phyloP scores from a whole-genome alignment of 1,139 yeast genomes.

The Saccharomyces hybrid region DNA sequence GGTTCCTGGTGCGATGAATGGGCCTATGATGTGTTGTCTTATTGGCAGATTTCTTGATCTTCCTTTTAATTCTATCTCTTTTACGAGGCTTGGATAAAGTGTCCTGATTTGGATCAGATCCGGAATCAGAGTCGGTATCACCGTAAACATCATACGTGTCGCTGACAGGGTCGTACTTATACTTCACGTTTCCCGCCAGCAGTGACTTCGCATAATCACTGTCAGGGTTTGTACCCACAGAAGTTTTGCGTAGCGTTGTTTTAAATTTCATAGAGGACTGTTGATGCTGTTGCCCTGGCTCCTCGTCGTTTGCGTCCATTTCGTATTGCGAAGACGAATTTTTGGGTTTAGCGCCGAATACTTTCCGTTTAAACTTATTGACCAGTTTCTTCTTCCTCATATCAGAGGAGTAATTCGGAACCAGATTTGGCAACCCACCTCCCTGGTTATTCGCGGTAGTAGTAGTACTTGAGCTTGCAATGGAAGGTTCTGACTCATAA shows the following conservation, averaged over 20 bases:
- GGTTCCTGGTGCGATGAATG: slow-evolving; percentile 4
- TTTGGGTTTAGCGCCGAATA: slow-evolving; percentile 10
- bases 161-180: slow-evolving; percentile 6
- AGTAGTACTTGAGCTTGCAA: not conserved
- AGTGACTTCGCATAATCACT: not conserved
- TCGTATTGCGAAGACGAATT: slow-evolving; percentile 4
- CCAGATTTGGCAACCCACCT: not conserved
- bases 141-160: not conserved
- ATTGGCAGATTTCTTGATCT: slow-evolving; percentile 2
- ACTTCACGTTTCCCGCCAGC: not conserved
- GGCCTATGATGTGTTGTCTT: slow-evolving; percentile 9
- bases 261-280: slow-evolving; percentile 11
- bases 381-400: slow-evolving; percentile 3
- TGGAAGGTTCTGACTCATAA: not conserved
- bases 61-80: slow-evolving; percentile 3
- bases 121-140: not conserved
- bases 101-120: not conserved
- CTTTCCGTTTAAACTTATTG: slow-evolving; percentile 3
- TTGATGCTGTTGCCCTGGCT: slow-evolving; percentile 12
- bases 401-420: not conserved
- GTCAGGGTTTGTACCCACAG: not conserved
- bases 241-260: slow-evolving; percentile 17
- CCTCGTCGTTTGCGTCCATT: not conserved
- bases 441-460: not conserved
- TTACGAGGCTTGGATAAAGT: not conserved